phyloP scores from a whole-genome alignment of 805 yeast genomes.

The Saccharomyces kudriavzevii region DNA sequence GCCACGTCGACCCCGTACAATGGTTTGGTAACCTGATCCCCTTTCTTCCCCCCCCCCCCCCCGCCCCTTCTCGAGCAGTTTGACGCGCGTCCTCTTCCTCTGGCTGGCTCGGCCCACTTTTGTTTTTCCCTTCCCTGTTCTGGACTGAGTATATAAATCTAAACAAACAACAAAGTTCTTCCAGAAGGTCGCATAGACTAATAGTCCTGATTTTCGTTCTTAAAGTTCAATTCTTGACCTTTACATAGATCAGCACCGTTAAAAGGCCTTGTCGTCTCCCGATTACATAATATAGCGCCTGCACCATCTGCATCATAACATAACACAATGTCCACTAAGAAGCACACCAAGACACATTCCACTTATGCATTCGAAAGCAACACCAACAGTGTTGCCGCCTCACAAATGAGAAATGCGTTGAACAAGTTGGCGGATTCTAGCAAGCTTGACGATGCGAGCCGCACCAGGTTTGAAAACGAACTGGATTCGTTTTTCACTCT shows the following conservation, averaged over 20 bases:
- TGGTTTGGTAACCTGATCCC: neutral
- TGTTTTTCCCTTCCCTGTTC: neutral
- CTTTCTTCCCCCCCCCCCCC: neutral
- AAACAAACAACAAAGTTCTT: neutral
- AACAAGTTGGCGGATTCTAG: constrained; percentile 84
- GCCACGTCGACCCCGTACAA: neutral
- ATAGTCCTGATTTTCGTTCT: neutral
- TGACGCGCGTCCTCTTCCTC: neutral
- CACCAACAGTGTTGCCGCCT: constrained; percentile 88
- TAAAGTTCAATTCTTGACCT: neutral
- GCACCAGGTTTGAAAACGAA: constrained; percentile 54
- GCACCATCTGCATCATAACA: neutral
- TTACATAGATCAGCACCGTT: neutral
- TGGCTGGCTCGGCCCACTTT: neutral
- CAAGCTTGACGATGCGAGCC: constrained; percentile 37
- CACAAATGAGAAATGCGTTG: constrained; percentile 91
- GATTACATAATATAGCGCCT: neutral
- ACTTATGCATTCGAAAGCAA: constrained; percentile 83
- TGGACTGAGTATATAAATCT: neutral
- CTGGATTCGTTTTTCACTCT: constrained; percentile 92
- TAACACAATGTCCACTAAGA: constrained; percentile 17
- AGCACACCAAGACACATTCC: constrained; percentile 35
- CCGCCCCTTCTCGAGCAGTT: neutral
- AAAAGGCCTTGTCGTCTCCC: neutral
- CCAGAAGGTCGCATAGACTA: neutral